phyloP scores from a whole-genome alignment of 2,329 filamentous ascomycete genomes.

The Ophiocordyceps camponoti-leonardi region DNA sequence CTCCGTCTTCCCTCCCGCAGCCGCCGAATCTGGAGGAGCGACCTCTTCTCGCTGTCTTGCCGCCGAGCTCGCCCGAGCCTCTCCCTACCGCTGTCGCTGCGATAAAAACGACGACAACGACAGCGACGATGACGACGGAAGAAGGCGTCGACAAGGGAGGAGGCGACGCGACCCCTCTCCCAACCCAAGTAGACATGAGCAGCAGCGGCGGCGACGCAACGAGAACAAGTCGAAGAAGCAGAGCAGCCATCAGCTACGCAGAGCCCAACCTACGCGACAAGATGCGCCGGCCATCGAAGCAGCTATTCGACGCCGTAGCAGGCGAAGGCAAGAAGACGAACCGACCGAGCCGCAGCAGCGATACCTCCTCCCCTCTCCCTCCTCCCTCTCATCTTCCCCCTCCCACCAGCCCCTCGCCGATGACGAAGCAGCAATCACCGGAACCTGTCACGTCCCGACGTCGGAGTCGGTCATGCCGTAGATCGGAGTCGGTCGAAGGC shows the following conservation, averaged over 20 bases:
- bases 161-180: conserved; percentile 41
- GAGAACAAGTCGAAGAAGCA: conserved; percentile 48
- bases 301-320: conserved; percentile 56
- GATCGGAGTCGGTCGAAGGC: conserved; percentile 3
- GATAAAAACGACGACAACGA: too few species aligned
- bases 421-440: conserved; percentile 15
- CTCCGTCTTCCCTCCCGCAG: conserved; percentile 5
- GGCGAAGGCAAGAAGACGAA: conserved; percentile 40
- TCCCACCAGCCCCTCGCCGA: conserved; percentile 23
- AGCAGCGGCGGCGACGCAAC: conserved; percentile 30
- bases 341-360: conserved; percentile 17
- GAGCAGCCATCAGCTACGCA: conserved; percentile 59
- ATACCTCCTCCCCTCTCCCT: conserved; percentile 1
- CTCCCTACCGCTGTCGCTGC: conserved; percentile 9
- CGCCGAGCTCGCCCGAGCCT: conserved; percentile 31
- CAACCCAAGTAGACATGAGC: conserved; percentile 30
- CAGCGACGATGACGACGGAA: too few species aligned
- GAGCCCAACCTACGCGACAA: conserved; percentile 69
- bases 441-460: conserved; percentile 19
- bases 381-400: conserved; percentile 6
- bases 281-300: conserved; percentile 66
- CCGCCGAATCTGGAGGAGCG: conserved; percentile 5
- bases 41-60: conserved; percentile 20
- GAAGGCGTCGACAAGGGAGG: conserved; percentile 12
- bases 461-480: conserved; percentile 20